These are phyloP conservation scores for Aleurites moluccanus DNA, from an alignment of 441 rosid genomes.

Conservation along the genomic window DNA sequence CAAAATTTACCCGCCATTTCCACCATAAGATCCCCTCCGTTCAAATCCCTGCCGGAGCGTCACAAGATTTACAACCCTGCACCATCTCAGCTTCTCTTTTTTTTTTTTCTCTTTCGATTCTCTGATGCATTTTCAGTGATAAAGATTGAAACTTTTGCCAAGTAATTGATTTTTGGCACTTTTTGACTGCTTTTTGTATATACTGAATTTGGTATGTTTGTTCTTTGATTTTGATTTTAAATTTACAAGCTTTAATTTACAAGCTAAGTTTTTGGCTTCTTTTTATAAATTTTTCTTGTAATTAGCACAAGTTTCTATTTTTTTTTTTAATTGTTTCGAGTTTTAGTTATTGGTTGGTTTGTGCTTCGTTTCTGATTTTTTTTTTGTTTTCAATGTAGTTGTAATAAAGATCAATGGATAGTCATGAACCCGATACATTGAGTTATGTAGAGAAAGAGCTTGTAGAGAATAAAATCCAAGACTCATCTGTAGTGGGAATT, in stretches of 20 bases:
- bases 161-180: not conserved
- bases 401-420: not conserved
- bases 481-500: not conserved
- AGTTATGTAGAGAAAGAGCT: slow-evolving; percentile 13
- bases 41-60: not conserved
- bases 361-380: not conserved
- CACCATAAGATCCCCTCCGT: slow-evolving; percentile 1
- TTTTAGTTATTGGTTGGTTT: too few species aligned
- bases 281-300: not conserved
- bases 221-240: not conserved
- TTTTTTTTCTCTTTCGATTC: not conserved
- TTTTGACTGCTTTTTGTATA: not conserved
- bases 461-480: slow-evolving; percentile 2
- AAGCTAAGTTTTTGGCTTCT: not conserved
- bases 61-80: not conserved
- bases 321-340: not conserved
- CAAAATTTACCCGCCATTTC: slow-evolving; percentile 7
- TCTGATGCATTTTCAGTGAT: not conserved
- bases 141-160: not conserved
- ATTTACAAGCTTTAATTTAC: not conserved
- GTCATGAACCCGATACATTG: not conserved
- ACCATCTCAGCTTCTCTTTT: not conserved
- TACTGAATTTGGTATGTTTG: not conserved
- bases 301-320: too few species aligned
- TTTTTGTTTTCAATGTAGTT: not conserved